phyloP scores from a whole-genome alignment of 768 basidiomycete species.

The Dioszegia hungarica region DNA sequence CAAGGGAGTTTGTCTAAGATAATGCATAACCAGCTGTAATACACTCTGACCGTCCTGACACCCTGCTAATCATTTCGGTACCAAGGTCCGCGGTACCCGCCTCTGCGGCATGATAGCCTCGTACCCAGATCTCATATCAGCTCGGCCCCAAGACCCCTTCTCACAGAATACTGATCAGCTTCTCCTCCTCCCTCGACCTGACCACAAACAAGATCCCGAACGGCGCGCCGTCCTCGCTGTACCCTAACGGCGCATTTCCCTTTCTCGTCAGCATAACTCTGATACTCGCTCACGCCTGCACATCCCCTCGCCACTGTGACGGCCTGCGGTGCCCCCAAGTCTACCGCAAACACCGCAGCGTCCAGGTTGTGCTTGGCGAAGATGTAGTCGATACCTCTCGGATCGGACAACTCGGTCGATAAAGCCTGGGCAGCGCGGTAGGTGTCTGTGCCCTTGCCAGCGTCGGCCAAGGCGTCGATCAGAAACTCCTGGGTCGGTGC shows the following conservation, averaged over 20 bases:
- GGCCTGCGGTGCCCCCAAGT: background rate
- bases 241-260: background rate
- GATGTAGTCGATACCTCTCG: background rate
- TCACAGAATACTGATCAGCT: constrained; percentile 3
- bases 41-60: no score
- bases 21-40: no score
- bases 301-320: background rate
- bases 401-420: background rate
- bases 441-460: background rate
- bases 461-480: background rate
- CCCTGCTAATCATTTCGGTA: no score
- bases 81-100: background rate
- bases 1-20: no score
- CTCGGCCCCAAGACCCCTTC: background rate
- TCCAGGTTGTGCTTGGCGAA: constrained; percentile 7
- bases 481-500: background rate
- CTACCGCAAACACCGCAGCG: background rate
- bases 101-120: background rate
- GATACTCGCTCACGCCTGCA: background rate
- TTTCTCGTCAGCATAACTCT: background rate
- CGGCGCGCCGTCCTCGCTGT: background rate
- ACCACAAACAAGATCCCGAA: background rate
- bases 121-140: background rate
- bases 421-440: background rate
- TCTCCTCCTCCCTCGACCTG: background rate